phyloP scores from a whole-genome alignment of 2,329 filamentous ascomycete genomes.

The Aspergillus vadensis region DNA sequence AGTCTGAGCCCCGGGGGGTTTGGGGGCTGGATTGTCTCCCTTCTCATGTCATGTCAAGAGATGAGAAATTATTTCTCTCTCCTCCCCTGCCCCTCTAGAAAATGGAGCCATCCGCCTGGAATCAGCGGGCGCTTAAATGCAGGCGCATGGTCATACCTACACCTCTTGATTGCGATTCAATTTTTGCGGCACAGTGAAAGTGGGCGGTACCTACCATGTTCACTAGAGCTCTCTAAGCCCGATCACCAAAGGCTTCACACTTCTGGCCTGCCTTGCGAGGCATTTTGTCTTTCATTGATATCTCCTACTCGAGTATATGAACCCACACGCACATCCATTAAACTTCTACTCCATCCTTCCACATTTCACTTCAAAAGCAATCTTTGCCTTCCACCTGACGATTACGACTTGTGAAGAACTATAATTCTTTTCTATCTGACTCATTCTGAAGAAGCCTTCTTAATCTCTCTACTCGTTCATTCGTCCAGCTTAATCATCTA shows the following conservation, averaged over 20 bases:
- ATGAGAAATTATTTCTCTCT: slow-evolving; percentile 15
- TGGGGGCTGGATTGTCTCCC: slow-evolving; percentile 35
- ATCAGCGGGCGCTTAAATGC: slow-evolving; percentile 42
- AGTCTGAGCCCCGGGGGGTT: slow-evolving; percentile 32
- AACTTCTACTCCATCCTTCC: slow-evolving; percentile 16
- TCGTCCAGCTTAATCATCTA: slow-evolving; percentile 4
- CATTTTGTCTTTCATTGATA: slow-evolving; percentile 32
- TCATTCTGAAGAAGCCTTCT: background rate
- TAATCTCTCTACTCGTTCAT: background rate
- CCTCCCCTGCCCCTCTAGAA: slow-evolving; percentile 15
- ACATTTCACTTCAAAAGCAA: slow-evolving; percentile 2
- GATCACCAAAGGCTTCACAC: slow-evolving; percentile 32
- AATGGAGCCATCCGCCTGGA: slow-evolving; percentile 29
- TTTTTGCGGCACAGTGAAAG: slow-evolving; percentile 34
- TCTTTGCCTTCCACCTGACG: slow-evolving; percentile 2
- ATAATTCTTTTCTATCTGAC: background rate
- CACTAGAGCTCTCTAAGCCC: slow-evolving; percentile 35
- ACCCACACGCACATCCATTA: slow-evolving; percentile 23
- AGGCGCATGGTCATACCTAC: slow-evolving; percentile 35
- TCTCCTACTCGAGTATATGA: slow-evolving; percentile 30
- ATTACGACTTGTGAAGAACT: slow-evolving; percentile 2
- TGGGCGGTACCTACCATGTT: slow-evolving; percentile 31
- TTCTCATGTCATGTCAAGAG: slow-evolving; percentile 23
- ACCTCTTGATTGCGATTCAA: slow-evolving; percentile 28
- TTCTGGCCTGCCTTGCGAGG: slow-evolving; percentile 39